Evolutionary conservation across 305 asterid species (phyloP).

Genomic region (Fraxinus latifolia): DNA sequence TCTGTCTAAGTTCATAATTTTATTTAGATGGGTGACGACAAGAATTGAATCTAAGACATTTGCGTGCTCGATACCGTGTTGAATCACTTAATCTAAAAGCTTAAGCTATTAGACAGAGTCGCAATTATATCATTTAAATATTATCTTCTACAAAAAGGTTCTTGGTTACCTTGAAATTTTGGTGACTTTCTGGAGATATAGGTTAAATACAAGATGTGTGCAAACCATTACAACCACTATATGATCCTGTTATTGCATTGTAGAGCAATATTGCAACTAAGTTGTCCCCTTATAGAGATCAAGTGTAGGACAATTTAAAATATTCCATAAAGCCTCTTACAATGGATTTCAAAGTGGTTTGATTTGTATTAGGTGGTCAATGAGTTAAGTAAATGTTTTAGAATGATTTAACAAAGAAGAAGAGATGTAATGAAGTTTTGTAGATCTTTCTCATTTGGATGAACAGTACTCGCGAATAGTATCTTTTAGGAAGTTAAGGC

Average conservation of each 20-base stretch:
- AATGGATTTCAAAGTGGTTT: not conserved
- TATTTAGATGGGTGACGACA: not conserved
- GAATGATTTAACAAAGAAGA: not conserved
- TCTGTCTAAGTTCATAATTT: not conserved
- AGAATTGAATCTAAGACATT: not conserved
- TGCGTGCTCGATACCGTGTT: not conserved
- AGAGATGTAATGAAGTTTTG: not conserved
- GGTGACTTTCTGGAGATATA: slow-evolving; percentile 5
- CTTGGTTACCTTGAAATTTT: not conserved
- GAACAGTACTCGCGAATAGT: not conserved
- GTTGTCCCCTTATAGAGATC: not conserved
- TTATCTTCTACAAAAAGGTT: not conserved
- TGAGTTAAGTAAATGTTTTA: not conserved
- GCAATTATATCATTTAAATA: not conserved
- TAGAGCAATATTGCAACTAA: not conserved
- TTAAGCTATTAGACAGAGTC: not conserved
- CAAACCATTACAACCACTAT: not conserved
- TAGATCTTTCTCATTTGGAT: not conserved
- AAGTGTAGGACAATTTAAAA: not conserved
- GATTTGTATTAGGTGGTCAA: not conserved
- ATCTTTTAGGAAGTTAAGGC: not conserved
- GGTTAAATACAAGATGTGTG: slow-evolving; percentile 4
- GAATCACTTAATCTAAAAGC: not conserved
- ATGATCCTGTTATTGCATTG: slow-evolving; percentile 6
- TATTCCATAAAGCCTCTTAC: not conserved